Evolutionary conservation across 192 early-diverging fungal species (phyloP).

Genomic region (Coemansia asiatica): DNA sequence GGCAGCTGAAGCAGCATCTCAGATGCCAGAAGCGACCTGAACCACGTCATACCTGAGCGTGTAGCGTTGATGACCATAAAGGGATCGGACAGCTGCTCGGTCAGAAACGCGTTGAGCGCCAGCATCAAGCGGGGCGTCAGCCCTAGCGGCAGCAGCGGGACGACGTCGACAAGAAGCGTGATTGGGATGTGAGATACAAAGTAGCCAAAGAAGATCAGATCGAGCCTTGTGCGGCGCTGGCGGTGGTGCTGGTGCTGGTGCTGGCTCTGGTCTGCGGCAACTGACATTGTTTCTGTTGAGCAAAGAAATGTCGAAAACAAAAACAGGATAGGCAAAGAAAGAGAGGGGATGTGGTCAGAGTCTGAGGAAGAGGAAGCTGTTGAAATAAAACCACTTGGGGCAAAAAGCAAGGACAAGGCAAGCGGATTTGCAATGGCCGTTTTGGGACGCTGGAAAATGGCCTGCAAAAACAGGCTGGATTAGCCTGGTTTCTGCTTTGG

Average conservation of each 20-base stretch:
- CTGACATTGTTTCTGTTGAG: not conserved
- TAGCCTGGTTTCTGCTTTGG: not conserved
- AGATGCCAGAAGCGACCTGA: slow-evolving; percentile 60
- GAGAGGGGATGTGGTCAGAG: not conserved
- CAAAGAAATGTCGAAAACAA: not conserved
- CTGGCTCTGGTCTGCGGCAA: too few species aligned
- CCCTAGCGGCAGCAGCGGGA: slow-evolving; percentile 56
- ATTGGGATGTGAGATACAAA: slow-evolving; percentile 73
- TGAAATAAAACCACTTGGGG: not conserved
- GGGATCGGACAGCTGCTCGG: slow-evolving; percentile 61
- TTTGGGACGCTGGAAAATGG: not conserved
- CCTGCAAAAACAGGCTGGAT: not conserved
- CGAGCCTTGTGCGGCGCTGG: slow-evolving; percentile 53
- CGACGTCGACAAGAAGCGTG: slow-evolving; percentile 61
- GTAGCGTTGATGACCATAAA: slow-evolving; percentile 55
- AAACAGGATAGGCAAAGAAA: not conserved
- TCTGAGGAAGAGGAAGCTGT: not conserved
- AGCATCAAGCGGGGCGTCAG: slow-evolving; percentile 32
- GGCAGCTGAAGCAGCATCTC: slow-evolving; percentile 69
- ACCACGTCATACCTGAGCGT: slow-evolving; percentile 59
- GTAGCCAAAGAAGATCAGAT: slow-evolving; percentile 65
- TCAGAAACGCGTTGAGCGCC: slow-evolving; percentile 50
- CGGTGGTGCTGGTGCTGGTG: too few species aligned
- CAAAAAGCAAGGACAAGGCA: not conserved
- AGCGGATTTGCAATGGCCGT: not conserved